A percentile compares a stretch with the other conserved stretches of the same genome.
These are phyloP conservation scores for Tetraselmis striata DNA, from an alignment of 139 green algal species.

Conservation along the genomic window DNA sequence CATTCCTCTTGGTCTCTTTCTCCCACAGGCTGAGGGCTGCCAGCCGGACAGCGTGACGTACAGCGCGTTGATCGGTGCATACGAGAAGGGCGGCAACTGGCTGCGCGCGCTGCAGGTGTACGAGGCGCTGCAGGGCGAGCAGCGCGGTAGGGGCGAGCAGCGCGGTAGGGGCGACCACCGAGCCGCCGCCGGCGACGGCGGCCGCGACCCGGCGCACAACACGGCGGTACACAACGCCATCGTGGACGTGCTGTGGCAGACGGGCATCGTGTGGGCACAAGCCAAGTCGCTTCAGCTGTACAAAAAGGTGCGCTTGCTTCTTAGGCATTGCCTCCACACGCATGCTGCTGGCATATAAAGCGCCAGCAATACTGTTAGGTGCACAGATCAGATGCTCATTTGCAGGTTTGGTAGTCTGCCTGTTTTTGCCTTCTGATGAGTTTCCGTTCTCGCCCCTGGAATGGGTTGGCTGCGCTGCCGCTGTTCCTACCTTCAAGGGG, in stretches of 20 bases:
- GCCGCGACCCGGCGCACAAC: conserved; percentile 7
- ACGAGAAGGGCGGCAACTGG: conserved; percentile 45
- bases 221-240: conserved; percentile 34
- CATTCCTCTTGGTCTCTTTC: too few relatives aligned
- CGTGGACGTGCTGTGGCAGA: conserved; percentile 63
- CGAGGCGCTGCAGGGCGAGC: conserved; percentile 53
- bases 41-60: conserved; percentile 72
- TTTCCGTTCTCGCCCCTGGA: too few relatives aligned
- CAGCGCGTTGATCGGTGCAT: conserved; percentile 57
- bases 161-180: not conserved
- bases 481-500: too few relatives aligned
- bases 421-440: not conserved
- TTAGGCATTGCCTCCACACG: not conserved
- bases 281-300: conserved; percentile 48
- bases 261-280: conserved; percentile 67
- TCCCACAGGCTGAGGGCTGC: conserved; percentile 33
- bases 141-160: conserved; percentile 20
- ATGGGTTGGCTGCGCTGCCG: too few relatives aligned
- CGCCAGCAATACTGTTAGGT: not conserved
- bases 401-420: conserved; percentile 4
- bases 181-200: not conserved
- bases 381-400: not conserved
- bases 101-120: conserved; percentile 36
- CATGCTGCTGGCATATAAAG: conserved; percentile 20
- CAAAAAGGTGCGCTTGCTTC: conserved; percentile 26